Evolutionary conservation across 768 basidiomycete species (phyloP), one percentile per base, ranked within the genome.

Genomic region (Daedaleopsis nitida): DNA sequence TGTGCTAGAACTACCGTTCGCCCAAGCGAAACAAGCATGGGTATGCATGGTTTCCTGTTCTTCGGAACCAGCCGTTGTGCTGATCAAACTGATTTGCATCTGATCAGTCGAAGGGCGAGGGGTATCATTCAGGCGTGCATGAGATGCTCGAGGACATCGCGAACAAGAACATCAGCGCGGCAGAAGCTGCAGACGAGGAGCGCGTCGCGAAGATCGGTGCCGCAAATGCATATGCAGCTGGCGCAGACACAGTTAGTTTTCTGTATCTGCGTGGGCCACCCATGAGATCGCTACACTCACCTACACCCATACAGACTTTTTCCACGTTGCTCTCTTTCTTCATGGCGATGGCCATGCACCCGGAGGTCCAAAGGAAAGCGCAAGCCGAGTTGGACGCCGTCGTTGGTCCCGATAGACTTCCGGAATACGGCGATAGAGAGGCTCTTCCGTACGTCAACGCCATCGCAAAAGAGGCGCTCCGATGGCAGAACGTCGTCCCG

Each of bases 381-480:
- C 73, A 72, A 14, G 71, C 63, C 35, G 76, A 77, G 55, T 58
- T 77, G 12, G 75, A 76, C 55, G 74, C 74, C 4, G 74, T 72
- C 45, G 60, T 75, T 7, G 75, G 76, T 12, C 51, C 54, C 21
- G 70, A 73, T 14, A 59, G 70, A 17, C 55, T 72, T 27, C 70
- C 73, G 1, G 66, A 47, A 0, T 56, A 66, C 17, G 51, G 51
- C 35, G 70, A 74, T 52, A 62, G 38, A 13, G 48, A 52, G 16
- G 19, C 48, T 2, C 53, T 70, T 14, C 69, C 69, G 8, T 70
- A 70, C 53, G 58, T 73, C 19, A 62, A 65, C 17, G 68, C 72
- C 1, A 70, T 77, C 39, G 65, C 71, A 51, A 75, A 75, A 54
- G 73, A 74, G 27, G 58, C 58, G 4, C 19, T 52, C 5, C 58